Base-by-base conservation (phyloP, 2,329 filamentous ascomycete species). In the Exophiala alcalophila region DNA sequence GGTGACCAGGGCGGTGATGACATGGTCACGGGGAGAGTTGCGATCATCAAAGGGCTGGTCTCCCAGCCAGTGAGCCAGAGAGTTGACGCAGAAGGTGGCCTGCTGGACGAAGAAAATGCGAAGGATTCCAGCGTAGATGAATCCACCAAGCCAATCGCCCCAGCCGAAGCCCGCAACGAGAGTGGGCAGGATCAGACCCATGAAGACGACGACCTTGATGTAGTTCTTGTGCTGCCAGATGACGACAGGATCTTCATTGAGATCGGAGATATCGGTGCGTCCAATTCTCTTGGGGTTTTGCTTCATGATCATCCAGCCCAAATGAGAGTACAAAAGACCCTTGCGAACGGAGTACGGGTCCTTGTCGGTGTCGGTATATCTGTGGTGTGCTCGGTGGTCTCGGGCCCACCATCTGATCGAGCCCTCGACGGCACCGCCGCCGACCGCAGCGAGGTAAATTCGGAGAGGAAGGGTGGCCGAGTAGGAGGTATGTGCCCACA, bases 281-380 rank as follows among this genome's bases (percentile, higher is more conserved):
- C 88, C 88, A 59, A 88, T 86, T 51, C 84, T 78, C 77, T 91
- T 91, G 54, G 86, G 86, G 72, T 94, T 91, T 72, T 94, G 87
- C 76, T 91, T 91, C 77, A 94, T 81, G 60, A 94, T 69, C 86
- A 94, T 92, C 87, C 87, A 94, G 59, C 87, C 87, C 44, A 94
- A 72, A 70, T 88, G 84, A 39, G 79, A 88, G 77, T 90, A 91
- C 56, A 88, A 69, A 35, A 92, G 76, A 56, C 87, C 87, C 75
- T 94, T 94, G 70, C 86, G 83, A 57, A 94, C 87, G 16, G 85
- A 90, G 74, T 94, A 94, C 35, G 87, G 88, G 57, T 94, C 87
- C 74, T 92, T 92, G 25, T 90, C 85, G 60, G 87, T 94, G 63
- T 94, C 88, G 71, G 88, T 94, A 66, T 92, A 94, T 59, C 88